Conservation (phyloP, 441 rosid species). For the Omphalea diandra region DNA sequence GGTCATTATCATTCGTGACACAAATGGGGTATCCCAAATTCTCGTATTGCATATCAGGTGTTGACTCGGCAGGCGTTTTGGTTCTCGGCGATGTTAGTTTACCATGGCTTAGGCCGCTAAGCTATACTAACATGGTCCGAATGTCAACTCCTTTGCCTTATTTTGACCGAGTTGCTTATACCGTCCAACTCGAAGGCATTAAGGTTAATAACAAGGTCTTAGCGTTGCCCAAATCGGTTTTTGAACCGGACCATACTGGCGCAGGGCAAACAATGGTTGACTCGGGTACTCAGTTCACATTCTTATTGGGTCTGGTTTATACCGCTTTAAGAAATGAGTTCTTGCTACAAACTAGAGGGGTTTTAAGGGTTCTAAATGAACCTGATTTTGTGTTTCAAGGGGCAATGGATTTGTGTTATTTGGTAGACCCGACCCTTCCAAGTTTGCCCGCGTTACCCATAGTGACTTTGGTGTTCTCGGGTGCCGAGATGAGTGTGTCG, state of each 20-base stretch:
- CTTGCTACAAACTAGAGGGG: slow-evolving; percentile 44
- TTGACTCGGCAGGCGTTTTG: slow-evolving; percentile 62
- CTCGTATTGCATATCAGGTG: slow-evolving; percentile 75
- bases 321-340: slow-evolving; percentile 56
- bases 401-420: slow-evolving; percentile 75
- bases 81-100: slow-evolving; percentile 63
- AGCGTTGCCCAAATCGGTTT: slow-evolving; percentile 47
- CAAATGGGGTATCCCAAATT: slow-evolving; percentile 77
- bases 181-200: slow-evolving; percentile 65
- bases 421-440: slow-evolving; percentile 28
- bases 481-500: slow-evolving; percentile 73
- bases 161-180: slow-evolving; percentile 71
- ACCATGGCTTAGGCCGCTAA: slow-evolving; percentile 52
- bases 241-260: slow-evolving; percentile 76
- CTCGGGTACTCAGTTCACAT: slow-evolving; percentile 82
- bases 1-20: slow-evolving; percentile 72
- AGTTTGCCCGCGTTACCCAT: slow-evolving; percentile 39
- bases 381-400: slow-evolving; percentile 71
- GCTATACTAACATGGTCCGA: slow-evolving; percentile 49
- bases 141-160: slow-evolving; percentile 57
- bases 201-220: slow-evolving; percentile 45
- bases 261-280: slow-evolving; percentile 91
- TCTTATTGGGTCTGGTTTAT: slow-evolving; percentile 66
- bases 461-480: slow-evolving; percentile 56
- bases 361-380: slow-evolving; percentile 43